phyloP scores from a whole-genome alignment of 1,139 yeast species.

The Hanseniaspora sp. region DNA sequence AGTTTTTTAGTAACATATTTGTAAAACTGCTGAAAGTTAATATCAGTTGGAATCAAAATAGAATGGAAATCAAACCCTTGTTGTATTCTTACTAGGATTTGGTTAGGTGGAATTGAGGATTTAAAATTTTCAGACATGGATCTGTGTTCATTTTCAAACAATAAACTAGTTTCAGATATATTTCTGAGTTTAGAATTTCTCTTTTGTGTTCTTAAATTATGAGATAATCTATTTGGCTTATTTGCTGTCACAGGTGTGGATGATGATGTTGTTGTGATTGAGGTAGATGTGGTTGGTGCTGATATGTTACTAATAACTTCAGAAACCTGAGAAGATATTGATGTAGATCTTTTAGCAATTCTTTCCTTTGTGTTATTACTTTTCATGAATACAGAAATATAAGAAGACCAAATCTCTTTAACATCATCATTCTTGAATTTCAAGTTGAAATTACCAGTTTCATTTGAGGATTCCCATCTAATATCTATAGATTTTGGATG shows the following conservation, averaged over 20 bases:
- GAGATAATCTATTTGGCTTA: slow-evolving; percentile 16
- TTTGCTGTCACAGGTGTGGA: slow-evolving; percentile 22
- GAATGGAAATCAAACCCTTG: slow-evolving; percentile 34
- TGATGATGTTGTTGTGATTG: slow-evolving; percentile 23
- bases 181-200: slow-evolving; percentile 28
- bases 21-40: slow-evolving; percentile 29
- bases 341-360: slow-evolving; percentile 9
- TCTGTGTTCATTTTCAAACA: slow-evolving; percentile 31
- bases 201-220: slow-evolving; percentile 25
- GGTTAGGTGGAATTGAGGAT: slow-evolving; percentile 30
- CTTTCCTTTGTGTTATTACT: neutral
- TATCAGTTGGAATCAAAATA: slow-evolving; percentile 29
- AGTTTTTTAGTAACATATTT: slow-evolving; percentile 31
- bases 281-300: neutral
- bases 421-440: slow-evolving; percentile 61
- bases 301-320: slow-evolving; percentile 3
- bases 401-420: slow-evolving; percentile 58
- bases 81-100: slow-evolving; percentile 31
- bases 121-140: slow-evolving; percentile 33
- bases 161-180: slow-evolving; percentile 29
- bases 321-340: slow-evolving; percentile 10
- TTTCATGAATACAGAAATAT: slow-evolving; percentile 34
- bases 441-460: slow-evolving; percentile 61
- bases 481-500: slow-evolving; percentile 45
- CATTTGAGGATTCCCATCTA: slow-evolving; percentile 71